A percentile compares a stretch with the other conserved stretches of the same genome.
phyloP scores from a whole-genome alignment of 169 alveolate species.

The Amoebophrya sp. region DNA sequence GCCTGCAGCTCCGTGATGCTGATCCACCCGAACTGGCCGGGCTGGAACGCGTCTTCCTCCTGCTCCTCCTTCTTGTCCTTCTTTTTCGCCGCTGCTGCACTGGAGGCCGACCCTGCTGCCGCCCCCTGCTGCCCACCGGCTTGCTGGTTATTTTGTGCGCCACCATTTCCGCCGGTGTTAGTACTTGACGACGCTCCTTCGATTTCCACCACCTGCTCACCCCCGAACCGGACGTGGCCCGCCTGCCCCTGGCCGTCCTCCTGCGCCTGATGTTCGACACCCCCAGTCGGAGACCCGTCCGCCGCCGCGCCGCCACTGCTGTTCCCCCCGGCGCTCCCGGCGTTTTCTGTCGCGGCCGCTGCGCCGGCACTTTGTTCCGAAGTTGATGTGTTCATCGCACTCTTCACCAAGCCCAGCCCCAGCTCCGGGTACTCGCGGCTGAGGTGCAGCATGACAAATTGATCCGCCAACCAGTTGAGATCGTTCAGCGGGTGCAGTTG shows the following conservation, averaged over 20 bases:
- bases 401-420: not conserved
- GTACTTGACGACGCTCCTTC: not conserved
- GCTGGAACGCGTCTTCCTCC: not conserved
- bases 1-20: not conserved
- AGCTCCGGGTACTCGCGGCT: not conserved
- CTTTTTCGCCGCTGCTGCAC: not conserved
- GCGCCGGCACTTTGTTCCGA: too few relatives aligned
- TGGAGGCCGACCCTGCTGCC: too few relatives aligned
- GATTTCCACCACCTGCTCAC: too few relatives aligned
- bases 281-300: too few relatives aligned
- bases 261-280: too few relatives aligned
- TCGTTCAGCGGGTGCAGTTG: slow-evolving; percentile 1
- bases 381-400: too few relatives aligned
- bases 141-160: not conserved
- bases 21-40: slow-evolving; percentile 4
- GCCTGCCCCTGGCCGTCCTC: too few relatives aligned
- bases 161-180: not conserved
- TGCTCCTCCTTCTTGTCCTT: not conserved
- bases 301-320: too few relatives aligned
- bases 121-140: too few relatives aligned
- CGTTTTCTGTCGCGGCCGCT: too few relatives aligned
- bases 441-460: not conserved
- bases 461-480: not conserved
- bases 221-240: too few relatives aligned
- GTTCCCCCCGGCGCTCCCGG: too few relatives aligned